Percentiles rank a stretch among this genome's conserved stretches.
Evolutionary conservation across 176 grass and related monocot species (phyloP).

Genomic region (Areca catechu): DNA sequence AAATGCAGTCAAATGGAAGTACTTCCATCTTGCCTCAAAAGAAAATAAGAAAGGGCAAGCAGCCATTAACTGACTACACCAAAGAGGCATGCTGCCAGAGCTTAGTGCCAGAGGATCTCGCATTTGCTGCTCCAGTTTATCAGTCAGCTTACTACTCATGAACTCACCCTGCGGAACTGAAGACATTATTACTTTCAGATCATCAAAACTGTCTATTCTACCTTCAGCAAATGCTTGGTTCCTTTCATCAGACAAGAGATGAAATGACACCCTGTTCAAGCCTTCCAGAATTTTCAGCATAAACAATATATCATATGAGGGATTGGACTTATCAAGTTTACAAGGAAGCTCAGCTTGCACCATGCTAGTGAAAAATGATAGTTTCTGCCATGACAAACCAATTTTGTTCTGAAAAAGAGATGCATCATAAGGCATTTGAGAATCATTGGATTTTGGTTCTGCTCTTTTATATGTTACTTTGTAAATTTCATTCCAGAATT

Average conservation of each 20-base stretch:
- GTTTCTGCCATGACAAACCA: constrained; percentile 41
- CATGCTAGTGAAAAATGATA: constrained; percentile 66
- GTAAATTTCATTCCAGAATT: constrained; percentile 74
- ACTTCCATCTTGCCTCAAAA: constrained; percentile 83
- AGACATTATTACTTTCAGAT: constrained; percentile 45
- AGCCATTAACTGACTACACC: constrained; percentile 77
- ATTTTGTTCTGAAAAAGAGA: constrained; percentile 22
- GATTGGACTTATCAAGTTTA: constrained; percentile 57
- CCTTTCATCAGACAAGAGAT: constrained; percentile 48
- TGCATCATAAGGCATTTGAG: constrained; percentile 10
- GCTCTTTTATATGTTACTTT: constrained; percentile 56
- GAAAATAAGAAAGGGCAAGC: constrained; percentile 97
- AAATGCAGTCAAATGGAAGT: constrained; percentile 76
- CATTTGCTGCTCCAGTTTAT: constrained; percentile 99
- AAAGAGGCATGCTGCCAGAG: constrained; percentile 62
- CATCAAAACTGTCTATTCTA: constrained; percentile 43
- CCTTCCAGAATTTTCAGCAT: constrained; percentile 84
- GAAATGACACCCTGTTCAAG: constrained; percentile 54
- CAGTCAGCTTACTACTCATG: constrained; percentile 69
- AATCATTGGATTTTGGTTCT: constrained; percentile 25
- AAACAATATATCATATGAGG: constrained; percentile 81
- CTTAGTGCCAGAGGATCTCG: constrained; percentile 64
- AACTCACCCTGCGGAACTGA: constrained; percentile 72
- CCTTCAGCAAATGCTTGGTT: constrained; percentile 55
- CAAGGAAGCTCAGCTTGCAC: constrained; percentile 65